Evolutionary conservation across 75 land plant genomes (phyloP), one percentile per base, ranked within the genome.

Genomic region (Cunninghamia lanceolata): DNA sequence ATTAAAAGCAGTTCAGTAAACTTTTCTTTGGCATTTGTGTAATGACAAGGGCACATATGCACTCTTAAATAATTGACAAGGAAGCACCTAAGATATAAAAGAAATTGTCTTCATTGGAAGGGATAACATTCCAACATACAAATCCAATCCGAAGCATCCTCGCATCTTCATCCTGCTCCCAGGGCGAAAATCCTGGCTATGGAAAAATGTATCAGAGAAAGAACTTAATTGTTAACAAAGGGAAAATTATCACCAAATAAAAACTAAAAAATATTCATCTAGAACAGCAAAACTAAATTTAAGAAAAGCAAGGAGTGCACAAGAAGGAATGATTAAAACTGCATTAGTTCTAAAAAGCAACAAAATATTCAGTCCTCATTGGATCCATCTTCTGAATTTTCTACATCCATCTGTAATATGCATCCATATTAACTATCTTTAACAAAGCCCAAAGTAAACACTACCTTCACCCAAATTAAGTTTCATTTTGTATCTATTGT

Each of bases 151-250:
- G 96, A 71, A 96, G 90, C 74, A 88, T 80, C 59, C 84, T 73
- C 32, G 98, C 96, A 85, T 95, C 94, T 85, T 90, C 93, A 84
- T 95, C 96, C 85, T 90, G 87, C 70, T 82, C 77, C 94, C 94
- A 94, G 40, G 59, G 45, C 39, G 88, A 88, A 28, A 56, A 40
- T 82, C 89, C 95, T 91, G 88, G 39, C 85, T 80, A 90, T 45
- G 74, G 30, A 78, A 59, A 87, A 87, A 59, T 28, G 54, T 53
- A 56, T 83, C 47, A 30, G 86, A 84, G 84, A 86, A 73, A 13
- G 13, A 73, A 73, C 75, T 73, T 34, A 15, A 73, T 73, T 9
- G 75, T 73, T 73, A 73, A 73, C 75, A 13, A 63, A 2, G 14
- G 75, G 34, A 73, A 73, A 73, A 32, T 32, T 32, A 10, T 34